Conservation (phyloP, 768 basidiomycete genomes). For the Serendipita sp. region DNA sequence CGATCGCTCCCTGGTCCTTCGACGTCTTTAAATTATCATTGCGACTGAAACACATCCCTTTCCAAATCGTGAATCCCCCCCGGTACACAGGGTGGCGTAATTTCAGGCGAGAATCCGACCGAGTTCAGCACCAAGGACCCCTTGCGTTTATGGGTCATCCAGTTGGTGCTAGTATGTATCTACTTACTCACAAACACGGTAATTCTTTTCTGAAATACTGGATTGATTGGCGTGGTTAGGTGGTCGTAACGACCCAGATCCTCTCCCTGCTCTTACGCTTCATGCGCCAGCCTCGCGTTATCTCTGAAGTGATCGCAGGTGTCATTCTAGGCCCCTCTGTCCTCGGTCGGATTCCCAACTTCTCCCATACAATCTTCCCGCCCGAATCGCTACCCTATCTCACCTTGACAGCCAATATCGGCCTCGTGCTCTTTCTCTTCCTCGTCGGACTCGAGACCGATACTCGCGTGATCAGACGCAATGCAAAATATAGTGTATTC, state of each 20-base stretch:
- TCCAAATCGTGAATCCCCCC: too few relatives aligned
- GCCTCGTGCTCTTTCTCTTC: constrained; percentile 65
- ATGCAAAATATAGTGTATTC: constrained; percentile 37
- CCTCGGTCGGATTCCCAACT: constrained; percentile 55
- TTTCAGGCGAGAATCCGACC: constrained; percentile 62
- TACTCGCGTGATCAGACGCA: constrained; percentile 46
- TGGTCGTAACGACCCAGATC: constrained; percentile 63
- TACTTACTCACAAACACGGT: neutral
- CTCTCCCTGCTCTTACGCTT: constrained; percentile 47
- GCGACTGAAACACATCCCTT: too few relatives aligned
- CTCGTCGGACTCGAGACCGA: constrained; percentile 79
- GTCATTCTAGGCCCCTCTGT: constrained; percentile 53
- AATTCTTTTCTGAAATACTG: neutral
- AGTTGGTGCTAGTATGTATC: constrained; percentile 26
- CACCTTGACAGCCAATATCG: constrained; percentile 59
- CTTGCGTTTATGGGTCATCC: constrained; percentile 59
- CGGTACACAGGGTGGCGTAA: constrained; percentile 50
- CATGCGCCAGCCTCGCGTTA: constrained; percentile 82
- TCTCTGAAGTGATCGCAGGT: constrained; percentile 84
- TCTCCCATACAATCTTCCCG: constrained; percentile 31
- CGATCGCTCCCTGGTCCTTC: too few relatives aligned
- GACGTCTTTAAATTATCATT: too few relatives aligned
- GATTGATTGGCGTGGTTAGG: constrained; percentile 38
- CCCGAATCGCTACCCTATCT: constrained; percentile 32
- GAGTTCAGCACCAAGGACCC: constrained; percentile 50